phyloP scores from a whole-genome alignment of 75 land plant species.

The Isoetes taiwanensis region DNA sequence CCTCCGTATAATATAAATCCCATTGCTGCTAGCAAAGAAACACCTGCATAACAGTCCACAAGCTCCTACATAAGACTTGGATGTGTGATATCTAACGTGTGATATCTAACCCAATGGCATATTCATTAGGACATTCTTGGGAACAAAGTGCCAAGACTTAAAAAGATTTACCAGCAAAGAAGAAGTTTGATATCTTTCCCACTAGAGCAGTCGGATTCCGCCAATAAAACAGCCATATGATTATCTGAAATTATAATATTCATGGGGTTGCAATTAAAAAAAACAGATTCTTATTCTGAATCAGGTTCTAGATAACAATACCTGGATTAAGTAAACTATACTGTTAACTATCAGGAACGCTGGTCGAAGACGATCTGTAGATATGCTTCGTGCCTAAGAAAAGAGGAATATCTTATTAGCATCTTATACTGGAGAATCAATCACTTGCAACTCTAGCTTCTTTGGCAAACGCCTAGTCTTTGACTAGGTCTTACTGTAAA shows the following conservation, averaged over 20 bases:
- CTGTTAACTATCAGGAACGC: slow-evolving; percentile 47
- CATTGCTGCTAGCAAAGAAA: background rate
- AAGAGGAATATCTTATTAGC: background rate
- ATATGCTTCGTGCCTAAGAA: slow-evolving; percentile 65
- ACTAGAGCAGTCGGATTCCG: background rate
- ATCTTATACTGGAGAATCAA: too few relatives aligned
- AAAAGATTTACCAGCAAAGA: slow-evolving; percentile 1
- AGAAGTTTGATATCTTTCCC: background rate
- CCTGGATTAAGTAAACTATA: slow-evolving; percentile 52
- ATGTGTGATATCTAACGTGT: background rate
- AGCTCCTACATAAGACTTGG: background rate
- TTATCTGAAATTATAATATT: too few relatives aligned
- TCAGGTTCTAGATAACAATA: too few relatives aligned
- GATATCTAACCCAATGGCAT: too few relatives aligned
- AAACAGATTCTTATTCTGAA: too few relatives aligned
- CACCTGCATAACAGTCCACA: background rate
- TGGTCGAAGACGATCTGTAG: slow-evolving; percentile 73
- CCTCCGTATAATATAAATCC: background rate
- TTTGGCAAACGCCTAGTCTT: too few relatives aligned
- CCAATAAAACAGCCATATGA: slow-evolving; percentile 5
- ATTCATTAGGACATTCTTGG: too few relatives aligned
- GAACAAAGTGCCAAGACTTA: too few relatives aligned
- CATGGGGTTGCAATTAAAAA: too few relatives aligned
- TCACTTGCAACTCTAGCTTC: too few relatives aligned
- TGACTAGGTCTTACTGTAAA: too few relatives aligned